Evolutionary conservation across 805 yeast species (phyloP), one percentile per base, ranked within the genome.

Genomic region (Candida arabinofermentans): DNA sequence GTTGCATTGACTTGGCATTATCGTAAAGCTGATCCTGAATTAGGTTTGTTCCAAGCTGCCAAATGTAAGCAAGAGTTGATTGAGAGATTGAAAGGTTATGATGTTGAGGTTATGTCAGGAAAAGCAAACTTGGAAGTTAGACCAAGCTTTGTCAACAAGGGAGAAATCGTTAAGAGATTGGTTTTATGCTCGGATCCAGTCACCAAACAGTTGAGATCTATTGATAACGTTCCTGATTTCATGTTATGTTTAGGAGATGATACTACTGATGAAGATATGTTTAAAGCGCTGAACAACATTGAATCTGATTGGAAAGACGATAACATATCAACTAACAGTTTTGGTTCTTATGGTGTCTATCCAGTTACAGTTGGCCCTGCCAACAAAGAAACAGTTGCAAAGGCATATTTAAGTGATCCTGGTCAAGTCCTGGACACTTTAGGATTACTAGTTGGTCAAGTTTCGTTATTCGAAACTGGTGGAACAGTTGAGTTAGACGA

Each of bases 1-100:
- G 96, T 91, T 14, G 98, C 99, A 1, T 66, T 93, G 40, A 91
- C 98, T 1, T 93, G 99, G 99, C 99, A 93, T 65, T 93, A 91
- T 61, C 78, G 99, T 53, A 75, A 95, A 40, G 79, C 96, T 1
- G 99, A 90, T 54, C 98, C 98, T 0, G 96, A 85, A 46, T 75
- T 88, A 51, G 99, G 99, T 24, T 79, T 73, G 34, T 91, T 76
- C 67, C 96, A 88, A 65, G 95, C 97, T 0, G 68, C 75, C 13
- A 78, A 81, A 58, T 75, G 93, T 56, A 75, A 82, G 47, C 71
- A 79, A 18, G 83, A 82, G 46, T 65, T 93, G 48, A 67, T 72
- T 44, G 69, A 67, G 14, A 73, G 81, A 2, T 75, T 90, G 9
- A 64, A 62, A 23, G 74, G 75, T 18, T 85, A 79, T 57, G 96